Evolutionary conservation across 805 yeast species (phyloP), one percentile per base, ranked within the genome.

Genomic region (Candida koratica): DNA sequence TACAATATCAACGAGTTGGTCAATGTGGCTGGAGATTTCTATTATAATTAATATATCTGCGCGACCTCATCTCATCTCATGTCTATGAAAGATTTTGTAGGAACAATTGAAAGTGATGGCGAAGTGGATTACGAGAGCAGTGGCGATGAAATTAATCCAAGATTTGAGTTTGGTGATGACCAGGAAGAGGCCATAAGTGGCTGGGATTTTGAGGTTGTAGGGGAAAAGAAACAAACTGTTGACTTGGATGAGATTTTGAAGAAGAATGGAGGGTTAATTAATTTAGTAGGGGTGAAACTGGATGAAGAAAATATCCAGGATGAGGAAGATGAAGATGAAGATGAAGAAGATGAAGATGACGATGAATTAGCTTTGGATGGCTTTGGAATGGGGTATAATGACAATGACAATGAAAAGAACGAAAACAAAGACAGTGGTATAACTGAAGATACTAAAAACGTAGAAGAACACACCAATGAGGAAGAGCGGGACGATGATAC

Each of bases 241-340:
- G 96, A 90, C 65, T 69, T 90, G 43, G 96, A 90, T 51, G 79
- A 79, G 10, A 90, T 90, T 36, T 84, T 90, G 48, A 79, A 81
- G 62, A 74, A 89, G 58, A 89, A 85, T 50, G 95, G 96, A 57
- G 71, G 95, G 27, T 65, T 81, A 37, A 65, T 73, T 4, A 74
- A 75, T 34, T 52, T 77, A 37, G 78, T 73, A 1, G 76, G 71
- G 30, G 60, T 68, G 11, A 52, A 53, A 5, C 53, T 47, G 2
- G 55, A 49, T 3, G 55, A 43, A 12, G 58, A 46, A 5, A 53
- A 48, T 4, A 52, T 47, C 11, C 58, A 46, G 1, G 59, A 51
- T 2, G 52, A 44, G 6, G 60, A 44, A 3, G 57, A 45, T 3
- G 64, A 56, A 5, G 68, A 59, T 10, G 68, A 61, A 9, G 16